Percentiles rank a stretch among this genome's conserved stretches.
phyloP scores from a whole-genome alignment of 345 rosid species.

The Syzygium aromaticum region DNA sequence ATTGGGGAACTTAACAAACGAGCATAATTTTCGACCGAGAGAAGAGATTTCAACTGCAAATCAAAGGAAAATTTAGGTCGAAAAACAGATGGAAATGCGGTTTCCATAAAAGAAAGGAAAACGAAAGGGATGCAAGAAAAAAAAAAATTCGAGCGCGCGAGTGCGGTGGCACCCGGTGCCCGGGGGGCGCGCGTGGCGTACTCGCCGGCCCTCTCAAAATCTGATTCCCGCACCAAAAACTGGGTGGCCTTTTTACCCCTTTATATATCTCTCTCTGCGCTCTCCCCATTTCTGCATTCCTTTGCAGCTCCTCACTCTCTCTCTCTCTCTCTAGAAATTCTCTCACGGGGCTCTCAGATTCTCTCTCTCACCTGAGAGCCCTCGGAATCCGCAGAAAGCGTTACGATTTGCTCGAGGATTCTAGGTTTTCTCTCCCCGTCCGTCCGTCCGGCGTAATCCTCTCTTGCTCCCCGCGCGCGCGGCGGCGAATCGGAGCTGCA shows the following conservation, averaged over 20 bases:
- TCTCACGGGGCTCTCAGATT: not conserved
- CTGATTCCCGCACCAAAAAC: constrained; percentile 2
- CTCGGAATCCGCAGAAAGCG: not conserved
- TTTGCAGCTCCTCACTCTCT: not conserved
- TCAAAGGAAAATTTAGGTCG: not conserved
- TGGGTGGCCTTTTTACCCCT: not conserved
- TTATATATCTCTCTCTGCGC: not conserved
- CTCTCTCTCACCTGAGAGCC: not conserved
- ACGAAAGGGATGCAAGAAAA: fast-evolving
- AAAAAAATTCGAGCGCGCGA: not conserved
- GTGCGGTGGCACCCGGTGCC: not conserved
- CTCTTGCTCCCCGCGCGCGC: not conserved
- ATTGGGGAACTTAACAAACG: not conserved
- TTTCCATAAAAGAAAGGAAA: not conserved
- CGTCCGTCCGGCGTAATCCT: not conserved
- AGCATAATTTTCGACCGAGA: not conserved
- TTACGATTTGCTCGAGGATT: not conserved
- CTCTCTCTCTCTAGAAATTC: not conserved
- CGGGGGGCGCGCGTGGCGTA: not conserved
- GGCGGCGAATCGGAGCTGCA: not conserved
- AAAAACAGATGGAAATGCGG: fast-evolving
- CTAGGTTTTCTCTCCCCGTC: not conserved
- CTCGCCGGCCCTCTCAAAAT: not conserved
- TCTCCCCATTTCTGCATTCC: not conserved
- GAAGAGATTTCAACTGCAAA: not conserved